Percentiles rank a stretch among this genome's conserved stretches.
These are phyloP conservation scores for Kodamaea leandrae DNA, from an alignment of 805 yeast genomes.

Conservation along the genomic window DNA sequence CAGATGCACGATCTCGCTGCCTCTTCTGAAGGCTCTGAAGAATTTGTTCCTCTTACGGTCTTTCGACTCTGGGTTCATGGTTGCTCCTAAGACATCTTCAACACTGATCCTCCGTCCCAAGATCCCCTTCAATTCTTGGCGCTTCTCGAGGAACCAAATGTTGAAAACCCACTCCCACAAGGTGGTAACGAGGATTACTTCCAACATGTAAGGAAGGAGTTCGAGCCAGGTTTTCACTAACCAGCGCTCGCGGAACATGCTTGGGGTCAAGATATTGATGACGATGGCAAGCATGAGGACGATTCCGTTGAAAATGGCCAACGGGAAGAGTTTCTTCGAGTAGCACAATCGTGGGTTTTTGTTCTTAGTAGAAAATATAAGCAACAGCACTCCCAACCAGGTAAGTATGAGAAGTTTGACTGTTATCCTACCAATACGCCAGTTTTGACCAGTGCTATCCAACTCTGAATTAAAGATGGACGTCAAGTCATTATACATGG, in stretches of 20 bases:
- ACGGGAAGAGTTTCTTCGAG: conserved; percentile 44
- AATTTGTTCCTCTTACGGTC: conserved; percentile 1
- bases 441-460: conserved; percentile 4
- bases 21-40: conserved; percentile 5
- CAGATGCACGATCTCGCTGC: neutral
- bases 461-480: conserved; percentile 13
- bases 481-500: conserved; percentile 8
- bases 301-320: conserved; percentile 45
- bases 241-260: conserved; percentile 30
- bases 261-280: conserved; percentile 23
- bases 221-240: conserved; percentile 50
- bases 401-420: conserved; percentile 26
- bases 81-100: conserved; percentile 34
- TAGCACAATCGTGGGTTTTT: conserved; percentile 44
- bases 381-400: conserved; percentile 35
- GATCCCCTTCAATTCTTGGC: conserved; percentile 53
- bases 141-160: conserved; percentile 48
- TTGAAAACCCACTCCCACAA: conserved; percentile 68
- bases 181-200: conserved; percentile 49
- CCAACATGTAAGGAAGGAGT: conserved; percentile 42
- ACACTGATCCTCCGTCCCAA: conserved; percentile 58
- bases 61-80: conserved; percentile 11
- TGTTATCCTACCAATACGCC: conserved; percentile 29
- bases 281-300: conserved; percentile 39
- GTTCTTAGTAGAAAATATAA: conserved; percentile 35